Percentiles rank a stretch among this genome's conserved stretches.
phyloP scores from a whole-genome alignment of 345 rosid genomes.

The Moringa oleifera region DNA sequence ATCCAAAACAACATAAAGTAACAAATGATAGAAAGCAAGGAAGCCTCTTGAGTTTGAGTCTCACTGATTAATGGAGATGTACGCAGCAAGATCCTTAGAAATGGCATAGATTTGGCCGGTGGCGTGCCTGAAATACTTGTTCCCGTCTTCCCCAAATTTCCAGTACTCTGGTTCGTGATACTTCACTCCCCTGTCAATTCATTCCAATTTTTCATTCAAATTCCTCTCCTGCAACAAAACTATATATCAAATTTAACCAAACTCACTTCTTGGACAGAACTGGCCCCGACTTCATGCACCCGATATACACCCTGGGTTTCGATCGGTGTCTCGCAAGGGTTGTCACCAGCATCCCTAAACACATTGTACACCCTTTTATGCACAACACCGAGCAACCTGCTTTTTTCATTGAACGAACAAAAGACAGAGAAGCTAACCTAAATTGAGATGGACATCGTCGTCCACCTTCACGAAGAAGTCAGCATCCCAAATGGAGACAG shows the following conservation, averaged over 20 bases:
- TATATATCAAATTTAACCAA: too few species aligned
- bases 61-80: conserved; percentile 70
- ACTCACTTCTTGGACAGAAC: conserved; percentile 72
- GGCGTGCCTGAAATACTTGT: conserved; percentile 87
- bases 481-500: conserved; percentile 70
- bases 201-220: too few species aligned
- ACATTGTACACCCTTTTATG: too few species aligned
- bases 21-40: neutral
- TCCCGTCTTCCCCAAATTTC: conserved; percentile 96
- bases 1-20: too few species aligned
- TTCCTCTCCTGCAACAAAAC: too few species aligned
- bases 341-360: conserved; percentile 50
- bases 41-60: conserved; percentile 1
- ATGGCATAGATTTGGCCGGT: conserved; percentile 87
- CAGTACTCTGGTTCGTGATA: conserved; percentile 89
- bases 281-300: conserved; percentile 98
- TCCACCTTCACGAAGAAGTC: conserved; percentile 82
- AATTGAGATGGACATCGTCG: conserved; percentile 81
- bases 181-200: conserved; percentile 50
- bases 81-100: conserved; percentile 84
- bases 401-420: neutral
- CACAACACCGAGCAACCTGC: too few species aligned
- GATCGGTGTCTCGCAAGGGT: conserved; percentile 51
- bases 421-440: conserved; percentile 30
- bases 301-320: conserved; percentile 76